Evolutionary conservation across 306 rosid genomes (phyloP).

Genomic region (Gleditsia sinensis): DNA sequence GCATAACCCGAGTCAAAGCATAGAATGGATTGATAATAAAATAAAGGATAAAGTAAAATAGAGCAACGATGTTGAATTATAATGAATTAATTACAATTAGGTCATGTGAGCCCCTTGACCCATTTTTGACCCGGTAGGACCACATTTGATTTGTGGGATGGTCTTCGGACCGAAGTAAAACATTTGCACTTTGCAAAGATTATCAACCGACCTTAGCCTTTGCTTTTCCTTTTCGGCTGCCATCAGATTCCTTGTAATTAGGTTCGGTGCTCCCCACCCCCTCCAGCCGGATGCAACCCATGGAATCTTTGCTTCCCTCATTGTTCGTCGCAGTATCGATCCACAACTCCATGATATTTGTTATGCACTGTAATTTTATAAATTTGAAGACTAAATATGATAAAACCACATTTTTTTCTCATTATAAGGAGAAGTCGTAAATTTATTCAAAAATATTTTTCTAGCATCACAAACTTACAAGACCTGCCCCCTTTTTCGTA

Average conservation of each 20-base stretch:
- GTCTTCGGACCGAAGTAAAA: background rate
- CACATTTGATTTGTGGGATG: constrained; percentile 10
- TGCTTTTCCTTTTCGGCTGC: constrained; percentile 22
- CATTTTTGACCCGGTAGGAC: constrained; percentile 28
- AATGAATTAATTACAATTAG: background rate
- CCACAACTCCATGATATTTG: too few relatives aligned
- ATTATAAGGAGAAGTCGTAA: too few relatives aligned
- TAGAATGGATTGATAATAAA: too few relatives aligned
- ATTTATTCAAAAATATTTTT: too few relatives aligned
- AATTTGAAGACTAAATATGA: too few relatives aligned
- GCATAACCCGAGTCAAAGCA: background rate
- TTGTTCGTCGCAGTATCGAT: too few relatives aligned
- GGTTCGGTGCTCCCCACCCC: background rate
- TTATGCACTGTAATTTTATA: too few relatives aligned
- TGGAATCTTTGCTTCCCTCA: too few relatives aligned
- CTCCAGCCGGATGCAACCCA: too few relatives aligned
- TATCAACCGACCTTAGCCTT: background rate
- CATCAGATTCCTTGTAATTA: constrained; percentile 24
- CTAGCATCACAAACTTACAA: too few relatives aligned
- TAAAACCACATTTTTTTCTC: too few relatives aligned
- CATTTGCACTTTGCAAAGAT: background rate
- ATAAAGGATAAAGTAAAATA: background rate
- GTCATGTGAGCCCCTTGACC: constrained; percentile 27
- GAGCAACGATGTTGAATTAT: background rate
- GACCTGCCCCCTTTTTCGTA: too few relatives aligned